Evolutionary conservation across 1,139 yeast species (phyloP).

Genomic region (Pichia sp.): DNA sequence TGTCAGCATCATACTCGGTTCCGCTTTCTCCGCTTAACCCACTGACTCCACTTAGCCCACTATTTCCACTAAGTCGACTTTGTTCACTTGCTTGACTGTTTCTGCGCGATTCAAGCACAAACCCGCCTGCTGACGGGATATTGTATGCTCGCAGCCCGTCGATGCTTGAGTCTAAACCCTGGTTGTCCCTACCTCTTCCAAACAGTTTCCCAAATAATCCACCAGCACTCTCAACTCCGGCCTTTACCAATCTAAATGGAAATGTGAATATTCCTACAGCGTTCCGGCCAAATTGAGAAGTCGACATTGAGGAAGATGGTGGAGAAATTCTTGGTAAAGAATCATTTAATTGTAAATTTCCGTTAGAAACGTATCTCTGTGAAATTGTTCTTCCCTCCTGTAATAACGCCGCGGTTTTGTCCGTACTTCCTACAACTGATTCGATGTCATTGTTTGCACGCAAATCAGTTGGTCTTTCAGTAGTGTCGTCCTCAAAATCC

Average conservation of each 20-base stretch:
- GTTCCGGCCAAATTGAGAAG: not conserved
- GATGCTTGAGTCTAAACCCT: constrained; percentile 5
- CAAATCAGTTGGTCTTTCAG: not conserved
- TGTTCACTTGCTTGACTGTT: constrained; percentile 6
- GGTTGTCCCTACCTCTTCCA: not conserved
- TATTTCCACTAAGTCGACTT: not conserved
- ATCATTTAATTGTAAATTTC: constrained; percentile 14
- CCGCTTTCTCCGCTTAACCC: constrained; percentile 24
- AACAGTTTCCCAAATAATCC: not conserved
- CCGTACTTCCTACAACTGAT: constrained; percentile 10
- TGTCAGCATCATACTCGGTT: constrained; percentile 28
- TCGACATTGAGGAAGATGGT: not conserved
- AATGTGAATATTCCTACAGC: not conserved
- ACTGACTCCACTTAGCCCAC: constrained; percentile 1
- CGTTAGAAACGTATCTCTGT: constrained; percentile 17
- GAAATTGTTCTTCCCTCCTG: constrained; percentile 29
- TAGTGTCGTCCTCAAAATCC: constrained; percentile 26
- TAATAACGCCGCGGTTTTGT: constrained; percentile 21
- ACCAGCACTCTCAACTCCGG: not conserved
- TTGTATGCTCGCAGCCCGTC: constrained; percentile 24
- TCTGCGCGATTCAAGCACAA: constrained; percentile 10
- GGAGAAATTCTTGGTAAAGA: not conserved
- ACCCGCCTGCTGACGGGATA: constrained; percentile 14
- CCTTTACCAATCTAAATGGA: not conserved
- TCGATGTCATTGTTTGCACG: constrained; percentile 10